phyloP scores from a whole-genome alignment of 495 filamentous ascomycete genomes.

The Daldinia loculata region DNA sequence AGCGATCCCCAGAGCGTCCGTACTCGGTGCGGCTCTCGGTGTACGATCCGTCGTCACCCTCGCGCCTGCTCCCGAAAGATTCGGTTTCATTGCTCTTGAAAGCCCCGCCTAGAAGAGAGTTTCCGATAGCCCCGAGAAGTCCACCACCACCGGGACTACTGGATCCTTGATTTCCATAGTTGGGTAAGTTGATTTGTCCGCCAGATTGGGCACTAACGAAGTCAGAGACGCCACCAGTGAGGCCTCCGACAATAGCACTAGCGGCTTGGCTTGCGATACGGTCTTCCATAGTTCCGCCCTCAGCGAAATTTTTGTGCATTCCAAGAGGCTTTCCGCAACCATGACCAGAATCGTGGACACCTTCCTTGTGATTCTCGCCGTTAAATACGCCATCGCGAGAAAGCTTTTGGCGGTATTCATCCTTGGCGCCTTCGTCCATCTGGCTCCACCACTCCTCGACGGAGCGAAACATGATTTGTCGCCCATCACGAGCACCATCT shows the following conservation, averaged over 20 bases:
- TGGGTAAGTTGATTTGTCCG: slow-evolving; percentile 45
- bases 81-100: slow-evolving; percentile 54
- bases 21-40: slow-evolving; percentile 54
- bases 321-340: slow-evolving; percentile 73
- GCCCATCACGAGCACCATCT: slow-evolving; percentile 77
- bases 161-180: slow-evolving; percentile 37
- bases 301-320: slow-evolving; percentile 55
- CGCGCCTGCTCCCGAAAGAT: slow-evolving; percentile 49
- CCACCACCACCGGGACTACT: slow-evolving; percentile 47
- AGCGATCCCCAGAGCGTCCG: slow-evolving; percentile 54
- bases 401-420: slow-evolving; percentile 73
- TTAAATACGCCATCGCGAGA: slow-evolving; percentile 76
- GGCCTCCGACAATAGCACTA: slow-evolving; percentile 56
- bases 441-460: slow-evolving; percentile 82
- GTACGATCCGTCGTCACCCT: slow-evolving; percentile 54
- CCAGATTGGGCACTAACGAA: slow-evolving; percentile 45
- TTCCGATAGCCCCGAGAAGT: slow-evolving; percentile 55
- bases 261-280: slow-evolving; percentile 56
- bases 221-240: slow-evolving; percentile 53
- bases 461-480: slow-evolving; percentile 76
- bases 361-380: slow-evolving; percentile 84
- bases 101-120: slow-evolving; percentile 57
- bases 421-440: slow-evolving; percentile 66
- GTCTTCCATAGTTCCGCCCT: slow-evolving; percentile 53
- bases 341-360: slow-evolving; percentile 83